These are phyloP conservation scores for Mycena filopes DNA, from an alignment of 768 basidiomycete species.

Conservation along the genomic window DNA sequence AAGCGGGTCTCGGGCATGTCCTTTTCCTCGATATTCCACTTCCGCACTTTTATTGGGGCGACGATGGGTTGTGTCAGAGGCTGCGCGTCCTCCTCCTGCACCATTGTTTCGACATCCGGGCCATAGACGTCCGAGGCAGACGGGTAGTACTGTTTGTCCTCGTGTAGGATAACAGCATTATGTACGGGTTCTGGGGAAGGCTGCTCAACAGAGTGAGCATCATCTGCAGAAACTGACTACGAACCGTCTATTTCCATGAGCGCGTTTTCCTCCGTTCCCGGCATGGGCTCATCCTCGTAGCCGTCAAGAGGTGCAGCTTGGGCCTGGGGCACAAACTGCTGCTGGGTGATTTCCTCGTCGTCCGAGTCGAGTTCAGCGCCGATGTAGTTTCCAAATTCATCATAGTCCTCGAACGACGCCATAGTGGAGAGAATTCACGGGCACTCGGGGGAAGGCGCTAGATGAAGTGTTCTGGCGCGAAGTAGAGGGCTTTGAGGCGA, in stretches of 20 bases:
- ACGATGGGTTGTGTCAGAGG: conserved; percentile 95
- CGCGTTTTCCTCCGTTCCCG: conserved; percentile 64
- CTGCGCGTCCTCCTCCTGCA: conserved; percentile 98
- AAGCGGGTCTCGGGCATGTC: conserved; percentile 97
- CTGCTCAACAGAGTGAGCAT: conserved; percentile 35
- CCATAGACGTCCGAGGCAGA: conserved; percentile 94
- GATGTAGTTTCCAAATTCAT: conserved; percentile 60
- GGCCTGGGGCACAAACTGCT: conserved; percentile 54
- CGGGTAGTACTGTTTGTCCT: conserved; percentile 98
- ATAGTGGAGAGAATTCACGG: conserved; percentile 40
- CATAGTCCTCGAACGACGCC: conserved; percentile 75
- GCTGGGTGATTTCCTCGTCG: conserved; percentile 70
- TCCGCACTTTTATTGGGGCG: conserved; percentile 93
- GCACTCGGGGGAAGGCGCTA: not conserved
- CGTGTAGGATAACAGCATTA: conserved; percentile 90
- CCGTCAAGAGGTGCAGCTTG: conserved; percentile 78
- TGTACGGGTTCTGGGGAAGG: conserved; percentile 70
- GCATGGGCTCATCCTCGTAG: conserved; percentile 77
- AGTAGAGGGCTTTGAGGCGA: not conserved
- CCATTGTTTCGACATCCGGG: conserved; percentile 91
- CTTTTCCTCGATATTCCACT: conserved; percentile 96
- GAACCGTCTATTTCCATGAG: conserved; percentile 90
- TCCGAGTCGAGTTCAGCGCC: conserved; percentile 95
- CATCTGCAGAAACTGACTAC: conserved; percentile 36
- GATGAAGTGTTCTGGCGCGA: not conserved